A percentile compares a stretch with the other conserved stretches of the same genome.
These are phyloP conservation scores for Huntiella savannae DNA, from an alignment of 2,329 filamentous ascomycete genomes.

Conservation along the genomic window DNA sequence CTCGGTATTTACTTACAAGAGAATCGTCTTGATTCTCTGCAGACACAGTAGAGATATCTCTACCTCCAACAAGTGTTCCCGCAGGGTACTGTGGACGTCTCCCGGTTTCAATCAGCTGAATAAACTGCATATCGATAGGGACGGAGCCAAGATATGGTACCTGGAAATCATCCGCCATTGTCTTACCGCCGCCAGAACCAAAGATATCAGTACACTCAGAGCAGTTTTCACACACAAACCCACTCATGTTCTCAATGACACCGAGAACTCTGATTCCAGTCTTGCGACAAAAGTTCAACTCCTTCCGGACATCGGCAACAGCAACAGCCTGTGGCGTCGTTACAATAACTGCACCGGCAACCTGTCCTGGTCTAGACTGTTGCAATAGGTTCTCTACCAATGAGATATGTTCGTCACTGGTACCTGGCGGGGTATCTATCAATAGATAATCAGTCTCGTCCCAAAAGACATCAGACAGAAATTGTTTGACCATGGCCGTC, in stretches of 20 bases:
- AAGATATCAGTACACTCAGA: conserved; percentile 87
- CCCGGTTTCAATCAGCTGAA: conserved; percentile 64
- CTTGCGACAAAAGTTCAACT: conserved; percentile 83
- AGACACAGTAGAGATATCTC: conserved; percentile 25
- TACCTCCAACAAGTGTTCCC: conserved; percentile 43
- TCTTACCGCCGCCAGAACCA: conserved; percentile 69
- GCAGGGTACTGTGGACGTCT: conserved; percentile 45
- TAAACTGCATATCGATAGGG: conserved; percentile 85
- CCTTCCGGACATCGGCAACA: conserved; percentile 84
- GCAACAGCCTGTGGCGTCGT: conserved; percentile 91
- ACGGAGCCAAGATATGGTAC: conserved; percentile 73
- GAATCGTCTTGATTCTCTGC: conserved; percentile 15
- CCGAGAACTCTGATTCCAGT: conserved; percentile 63
- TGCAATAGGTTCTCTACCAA: conserved; percentile 68
- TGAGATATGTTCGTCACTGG: conserved; percentile 92
- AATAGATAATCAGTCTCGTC: conserved; percentile 73
- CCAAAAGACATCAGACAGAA: conserved; percentile 83
- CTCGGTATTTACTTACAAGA: conserved; percentile 52
- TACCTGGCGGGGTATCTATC: conserved; percentile 90
- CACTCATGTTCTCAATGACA: conserved; percentile 93
- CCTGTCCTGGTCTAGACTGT: conserved; percentile 42
- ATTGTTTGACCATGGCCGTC: conserved; percentile 96
- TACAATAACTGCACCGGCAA: conserved; percentile 79
- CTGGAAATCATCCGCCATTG: conserved; percentile 72
- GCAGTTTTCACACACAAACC: conserved; percentile 65